A percentile compares a stretch with the other conserved stretches of the same genome.
phyloP scores from a whole-genome alignment of 2,329 filamentous ascomycete genomes.

The Botrytis squamosa region DNA sequence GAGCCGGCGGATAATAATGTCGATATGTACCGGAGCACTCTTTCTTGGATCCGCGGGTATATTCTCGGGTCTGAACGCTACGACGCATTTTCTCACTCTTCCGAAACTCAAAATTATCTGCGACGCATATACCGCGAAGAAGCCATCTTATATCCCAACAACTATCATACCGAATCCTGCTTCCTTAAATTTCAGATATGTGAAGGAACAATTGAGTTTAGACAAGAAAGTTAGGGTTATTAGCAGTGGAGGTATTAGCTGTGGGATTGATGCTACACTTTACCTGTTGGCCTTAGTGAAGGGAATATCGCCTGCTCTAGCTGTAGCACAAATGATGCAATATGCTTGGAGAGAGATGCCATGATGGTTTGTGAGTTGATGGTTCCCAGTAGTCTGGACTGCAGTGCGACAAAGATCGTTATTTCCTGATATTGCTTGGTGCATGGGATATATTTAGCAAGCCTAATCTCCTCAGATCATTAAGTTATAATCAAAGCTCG shows the following conservation, averaged over 20 bases:
- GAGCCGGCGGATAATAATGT: slow-evolving; percentile 65
- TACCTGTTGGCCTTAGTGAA: slow-evolving; percentile 17
- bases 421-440: neutral
- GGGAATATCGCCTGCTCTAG: neutral
- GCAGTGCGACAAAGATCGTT: neutral
- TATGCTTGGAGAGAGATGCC: slow-evolving; percentile 22
- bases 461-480: neutral
- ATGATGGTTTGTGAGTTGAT: neutral
- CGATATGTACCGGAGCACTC: slow-evolving; percentile 75
- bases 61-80: slow-evolving; percentile 75
- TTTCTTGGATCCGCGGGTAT: slow-evolving; percentile 75
- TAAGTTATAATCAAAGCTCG: neutral
- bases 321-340: slow-evolving; percentile 19
- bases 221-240: slow-evolving; percentile 57
- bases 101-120: slow-evolving; percentile 74
- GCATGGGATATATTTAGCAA: neutral
- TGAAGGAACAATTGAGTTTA: slow-evolving; percentile 14
- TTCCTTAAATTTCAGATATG: slow-evolving; percentile 18
- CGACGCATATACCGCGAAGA: slow-evolving; percentile 13
- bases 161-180: slow-evolving; percentile 11
- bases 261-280: slow-evolving; percentile 73
- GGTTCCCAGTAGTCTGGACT: neutral
- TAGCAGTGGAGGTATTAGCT: slow-evolving; percentile 74
- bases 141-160: neutral
- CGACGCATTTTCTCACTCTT: slow-evolving; percentile 77